Evolutionary conservation across 768 basidiomycete genomes (phyloP).

Genomic region (Calocybe indica): DNA sequence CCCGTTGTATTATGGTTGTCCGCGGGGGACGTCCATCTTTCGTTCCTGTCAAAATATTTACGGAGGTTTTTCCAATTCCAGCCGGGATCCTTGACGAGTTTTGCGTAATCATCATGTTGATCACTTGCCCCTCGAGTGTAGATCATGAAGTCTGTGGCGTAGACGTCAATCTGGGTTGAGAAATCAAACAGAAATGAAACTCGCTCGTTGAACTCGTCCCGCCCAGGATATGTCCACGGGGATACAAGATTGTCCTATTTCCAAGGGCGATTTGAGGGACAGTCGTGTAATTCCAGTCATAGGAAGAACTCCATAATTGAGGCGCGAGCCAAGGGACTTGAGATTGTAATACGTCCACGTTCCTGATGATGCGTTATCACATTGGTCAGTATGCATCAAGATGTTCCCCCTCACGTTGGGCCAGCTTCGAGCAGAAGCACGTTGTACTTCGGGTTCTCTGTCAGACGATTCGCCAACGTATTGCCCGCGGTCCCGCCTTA

Average conservation of each 20-base stretch:
- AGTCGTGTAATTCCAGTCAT: conserved; percentile 18
- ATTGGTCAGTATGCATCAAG: not conserved
- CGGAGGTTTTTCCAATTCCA: conserved; percentile 29
- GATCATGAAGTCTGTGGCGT: not conserved
- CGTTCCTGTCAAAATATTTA: conserved; percentile 25
- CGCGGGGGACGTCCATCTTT: conserved; percentile 26
- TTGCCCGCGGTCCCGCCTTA: conserved; percentile 13
- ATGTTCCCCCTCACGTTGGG: not conserved
- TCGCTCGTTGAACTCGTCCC: conserved; percentile 25
- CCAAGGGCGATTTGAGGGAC: conserved; percentile 16
- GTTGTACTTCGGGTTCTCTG: conserved; percentile 3
- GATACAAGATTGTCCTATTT: conserved; percentile 13
- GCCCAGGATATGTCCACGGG: conserved; percentile 24
- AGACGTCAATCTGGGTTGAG: not conserved
- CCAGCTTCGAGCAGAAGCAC: conserved; percentile 9
- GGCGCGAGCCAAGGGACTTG: conserved; percentile 3
- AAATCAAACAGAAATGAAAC: not conserved
- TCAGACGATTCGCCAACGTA: conserved; percentile 1
- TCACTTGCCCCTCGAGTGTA: conserved; percentile 11
- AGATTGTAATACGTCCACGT: conserved; percentile 1
- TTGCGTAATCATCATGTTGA: conserved; percentile 8
- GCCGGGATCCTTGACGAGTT: conserved; percentile 22
- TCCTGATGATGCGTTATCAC: not conserved
- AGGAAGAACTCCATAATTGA: not conserved
- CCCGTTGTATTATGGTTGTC: conserved; percentile 31